phyloP scores from a whole-genome alignment of 805 yeast genomes.

The Spathaspora sp. region DNA sequence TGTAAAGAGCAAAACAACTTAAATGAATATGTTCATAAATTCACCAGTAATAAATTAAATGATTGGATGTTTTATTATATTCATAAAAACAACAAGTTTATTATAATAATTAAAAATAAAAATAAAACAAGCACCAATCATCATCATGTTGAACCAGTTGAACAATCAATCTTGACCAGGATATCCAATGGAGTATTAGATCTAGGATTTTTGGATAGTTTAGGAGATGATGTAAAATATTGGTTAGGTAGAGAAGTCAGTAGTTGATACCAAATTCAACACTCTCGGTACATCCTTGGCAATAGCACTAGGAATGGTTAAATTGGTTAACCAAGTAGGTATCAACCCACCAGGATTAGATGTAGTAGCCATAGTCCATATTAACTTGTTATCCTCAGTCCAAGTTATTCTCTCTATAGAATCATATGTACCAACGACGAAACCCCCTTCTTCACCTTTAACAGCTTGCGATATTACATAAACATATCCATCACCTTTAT shows the following conservation, averaged over 20 bases:
- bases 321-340: constrained; percentile 32
- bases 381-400: constrained; percentile 13
- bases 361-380: constrained; percentile 39
- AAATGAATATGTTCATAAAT: constrained; percentile 39
- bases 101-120: constrained; percentile 32
- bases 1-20: constrained; percentile 9
- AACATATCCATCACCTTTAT: constrained; percentile 15
- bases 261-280: constrained; percentile 16
- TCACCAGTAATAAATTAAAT: constrained; percentile 30
- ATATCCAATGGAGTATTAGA: constrained; percentile 22
- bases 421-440: constrained; percentile 30
- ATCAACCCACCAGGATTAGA: constrained; percentile 38
- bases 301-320: constrained; percentile 28
- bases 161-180: constrained; percentile 2
- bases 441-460: constrained; percentile 13
- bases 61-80: constrained; percentile 43
- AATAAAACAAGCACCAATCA: constrained; percentile 3
- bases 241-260: constrained; percentile 28
- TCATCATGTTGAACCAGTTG: background rate
- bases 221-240: constrained; percentile 38
- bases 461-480: constrained; percentile 32
- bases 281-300: constrained; percentile 40
- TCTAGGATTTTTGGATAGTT: constrained; percentile 36
- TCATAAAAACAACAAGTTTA: constrained; percentile 23
- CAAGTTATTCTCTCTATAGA: constrained; percentile 31